Conservation (phyloP, 805 yeast genomes). For the Barnettozyma californica region DNA sequence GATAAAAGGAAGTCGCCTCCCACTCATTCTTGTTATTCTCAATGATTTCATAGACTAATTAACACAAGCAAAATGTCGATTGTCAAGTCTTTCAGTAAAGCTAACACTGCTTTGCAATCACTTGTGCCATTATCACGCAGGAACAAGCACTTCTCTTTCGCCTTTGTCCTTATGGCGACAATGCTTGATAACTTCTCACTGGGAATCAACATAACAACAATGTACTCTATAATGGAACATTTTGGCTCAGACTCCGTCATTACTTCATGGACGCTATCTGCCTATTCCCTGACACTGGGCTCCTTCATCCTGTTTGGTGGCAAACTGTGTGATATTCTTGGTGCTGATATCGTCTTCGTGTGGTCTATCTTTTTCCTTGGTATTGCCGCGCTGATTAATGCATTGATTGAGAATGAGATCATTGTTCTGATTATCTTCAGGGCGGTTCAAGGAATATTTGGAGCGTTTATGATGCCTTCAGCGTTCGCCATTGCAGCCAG, state of each 20-base stretch:
- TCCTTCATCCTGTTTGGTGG: slow-evolving; percentile 40
- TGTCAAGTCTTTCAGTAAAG: neutral
- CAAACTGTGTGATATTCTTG: slow-evolving; percentile 37
- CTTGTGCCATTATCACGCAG: neutral
- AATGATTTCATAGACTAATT: no score
- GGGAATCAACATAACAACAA: slow-evolving; percentile 3
- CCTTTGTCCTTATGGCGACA: slow-evolving; percentile 1
- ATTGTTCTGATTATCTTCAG: slow-evolving; percentile 37
- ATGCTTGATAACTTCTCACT: slow-evolving; percentile 6
- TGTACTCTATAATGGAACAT: neutral
- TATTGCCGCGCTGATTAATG: slow-evolving; percentile 30
- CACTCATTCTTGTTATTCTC: no score
- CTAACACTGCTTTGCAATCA: neutral
- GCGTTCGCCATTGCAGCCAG: slow-evolving; percentile 30
- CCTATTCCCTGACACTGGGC: slow-evolving; percentile 41
- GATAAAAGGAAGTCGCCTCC: no score
- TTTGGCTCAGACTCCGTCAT: slow-evolving; percentile 4
- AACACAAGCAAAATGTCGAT: no score
- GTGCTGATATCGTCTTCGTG: slow-evolving; percentile 30
- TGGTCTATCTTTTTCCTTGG: slow-evolving; percentile 23
- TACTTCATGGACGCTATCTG: slow-evolving; percentile 38
- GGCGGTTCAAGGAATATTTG: slow-evolving; percentile 42
- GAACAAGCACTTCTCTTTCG: slow-evolving; percentile 1
- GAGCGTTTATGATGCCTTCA: slow-evolving; percentile 36
- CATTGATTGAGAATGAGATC: slow-evolving; percentile 29